Evolutionary conservation across 108 stramenopile species (phyloP), one percentile per base, ranked within the genome.

Genomic region (Chaetoceros tenuissimus): DNA sequence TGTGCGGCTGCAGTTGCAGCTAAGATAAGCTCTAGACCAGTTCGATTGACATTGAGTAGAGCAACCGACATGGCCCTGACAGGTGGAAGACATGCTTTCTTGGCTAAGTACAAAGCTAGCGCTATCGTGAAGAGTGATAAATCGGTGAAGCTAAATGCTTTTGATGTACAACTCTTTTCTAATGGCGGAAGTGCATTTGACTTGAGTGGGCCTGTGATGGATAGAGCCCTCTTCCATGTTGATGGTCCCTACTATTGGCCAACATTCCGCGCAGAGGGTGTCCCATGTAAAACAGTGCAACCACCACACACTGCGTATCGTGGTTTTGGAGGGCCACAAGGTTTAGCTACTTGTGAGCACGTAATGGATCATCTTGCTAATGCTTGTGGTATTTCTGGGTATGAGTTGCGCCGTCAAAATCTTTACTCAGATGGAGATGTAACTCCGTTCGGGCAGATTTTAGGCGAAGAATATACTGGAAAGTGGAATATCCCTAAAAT

Each of bases 61-160:
- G 93, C 95, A 51, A 87, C 89, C 31, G 97, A 97, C 65, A 97
- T 97, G 97, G 75, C 72, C 24, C 94, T 79, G 29, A 94, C 92
- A 26, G 89, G 86, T 24, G 71, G 77, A 47, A 66, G 89, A 23
- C 89, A 92, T 64, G 82, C 92, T 19, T 97, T 96, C 60, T 28
- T 87, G 25, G 69, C 88, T 17, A 73, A 74, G 16, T 97, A 97
- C 77, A 62, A 66, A 23, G 95, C 93, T 21, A 94, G 88, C 50
- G 94, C 87, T 2, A 20, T 72, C 5, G 71, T 89, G 17, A 69
- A 77, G 18, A 73, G 81, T 34, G 81, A 81, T 45, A 84, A 89
- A 18, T 74, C 58, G 7, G 78, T 73, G 16, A 86, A 86, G 54
- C 63, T 97, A 20, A 59, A 75, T 19, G 79, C 79, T 8, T 60